Evolutionary conservation across 805 yeast genomes (phyloP).

Genomic region (Danielia oregonensis): DNA sequence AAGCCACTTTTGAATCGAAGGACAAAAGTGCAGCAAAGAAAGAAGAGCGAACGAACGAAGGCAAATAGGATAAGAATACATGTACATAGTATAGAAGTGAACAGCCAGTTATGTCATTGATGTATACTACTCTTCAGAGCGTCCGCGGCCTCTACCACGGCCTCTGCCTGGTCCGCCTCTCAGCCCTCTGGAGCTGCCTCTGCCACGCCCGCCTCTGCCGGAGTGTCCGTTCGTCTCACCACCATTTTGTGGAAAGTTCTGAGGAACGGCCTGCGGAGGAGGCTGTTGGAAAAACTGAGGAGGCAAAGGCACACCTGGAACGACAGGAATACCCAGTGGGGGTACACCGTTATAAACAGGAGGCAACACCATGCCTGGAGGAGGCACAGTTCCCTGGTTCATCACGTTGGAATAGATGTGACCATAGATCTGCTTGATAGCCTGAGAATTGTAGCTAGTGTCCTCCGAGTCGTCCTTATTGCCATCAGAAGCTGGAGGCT

Average conservation of each 20-base stretch:
- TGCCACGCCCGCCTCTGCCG: slow-evolving; percentile 17
- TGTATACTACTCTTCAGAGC: slow-evolving; percentile 1
- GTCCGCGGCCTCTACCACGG: slow-evolving; percentile 8
- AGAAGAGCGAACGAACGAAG: too few species aligned
- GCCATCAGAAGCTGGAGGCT: background rate
- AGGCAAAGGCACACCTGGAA: slow-evolving; percentile 36
- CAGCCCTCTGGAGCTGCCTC: slow-evolving; percentile 16
- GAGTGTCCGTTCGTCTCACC: background rate
- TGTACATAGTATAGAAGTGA: too few species aligned
- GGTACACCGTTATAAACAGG: background rate
- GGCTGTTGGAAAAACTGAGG: slow-evolving; percentile 28
- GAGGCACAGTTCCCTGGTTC: slow-evolving; percentile 30
- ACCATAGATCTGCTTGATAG: slow-evolving; percentile 40
- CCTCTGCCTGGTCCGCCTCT: slow-evolving; percentile 5
- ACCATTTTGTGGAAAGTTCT: background rate
- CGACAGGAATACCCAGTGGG: slow-evolving; percentile 20
- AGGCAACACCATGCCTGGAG: slow-evolving; percentile 2
- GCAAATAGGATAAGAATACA: too few species aligned
- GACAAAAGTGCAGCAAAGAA: background rate
- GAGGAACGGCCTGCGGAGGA: slow-evolving; percentile 1
- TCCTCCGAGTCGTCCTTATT: slow-evolving; percentile 13
- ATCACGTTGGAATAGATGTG: slow-evolving; percentile 42
- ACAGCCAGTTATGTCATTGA: too few species aligned
- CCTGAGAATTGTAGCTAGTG: slow-evolving; percentile 20
- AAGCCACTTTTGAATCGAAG: slow-evolving; percentile 6